Base-by-base conservation (phyloP, 2,329 filamentous ascomycete species). In the Fusarium praegraminearum region DNA sequence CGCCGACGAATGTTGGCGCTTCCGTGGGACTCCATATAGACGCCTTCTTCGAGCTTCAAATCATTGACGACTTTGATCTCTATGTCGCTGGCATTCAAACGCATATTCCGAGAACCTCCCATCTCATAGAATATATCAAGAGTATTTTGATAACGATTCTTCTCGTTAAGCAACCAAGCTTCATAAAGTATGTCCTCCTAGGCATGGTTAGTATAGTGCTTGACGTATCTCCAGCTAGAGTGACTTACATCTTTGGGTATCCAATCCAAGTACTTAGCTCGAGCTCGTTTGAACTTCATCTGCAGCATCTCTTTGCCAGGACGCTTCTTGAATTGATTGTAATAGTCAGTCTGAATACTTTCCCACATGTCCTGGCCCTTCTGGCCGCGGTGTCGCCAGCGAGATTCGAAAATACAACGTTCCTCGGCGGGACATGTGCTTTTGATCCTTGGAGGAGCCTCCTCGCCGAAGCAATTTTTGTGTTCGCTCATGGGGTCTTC, bases 361-460 rank as follows among this genome's bases (percentile, higher is more conserved):
- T 86, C 82, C 86, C 86, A 89, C 85, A 88, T 88, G 35, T 86
- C 85, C 67, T 86, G 85, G 18, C 86, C 86, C 70, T 85, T 86
- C 53, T 82, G 79, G 22, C 81, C 72, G 18, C 81, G 77, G 68
- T 83, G 81, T 26, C 81, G 73, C 73, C 81, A 82, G 15, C 85
- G 80, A n/a, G 84, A 80, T 28, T 84, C 78, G 50, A 87, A 83
- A 33, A 89, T 81, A 53, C 78, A 85, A 24, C 79, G 80, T 62
- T 86, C 83, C 35, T 86, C 82, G 3, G 82, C 79, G 2, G 83
- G 83, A 28, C 84, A 84, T 20, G 79, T 79, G 24, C 78, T 75
- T 57, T 83, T 83, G 44, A 87, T 78, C 3, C 71, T 77, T 24
- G 82, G 79, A 2, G 79, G 73, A 49, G 78, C 67, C 67, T 80